These are phyloP conservation scores for Monilinia fructigena DNA, from an alignment of 2,329 filamentous ascomycete genomes.

Conservation along the genomic window DNA sequence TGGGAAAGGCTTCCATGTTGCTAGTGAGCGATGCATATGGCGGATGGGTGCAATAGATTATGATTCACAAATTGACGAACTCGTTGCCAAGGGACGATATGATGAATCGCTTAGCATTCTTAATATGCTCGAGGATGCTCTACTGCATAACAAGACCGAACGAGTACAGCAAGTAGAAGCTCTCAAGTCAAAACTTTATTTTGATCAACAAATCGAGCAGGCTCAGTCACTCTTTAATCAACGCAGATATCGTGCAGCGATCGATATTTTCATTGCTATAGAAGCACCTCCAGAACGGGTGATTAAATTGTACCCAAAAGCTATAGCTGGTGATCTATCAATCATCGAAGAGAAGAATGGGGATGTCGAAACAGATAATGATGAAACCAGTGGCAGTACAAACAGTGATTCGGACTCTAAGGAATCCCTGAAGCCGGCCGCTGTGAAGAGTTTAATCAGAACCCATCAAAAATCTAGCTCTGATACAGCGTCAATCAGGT, in stretches of 20 bases:
- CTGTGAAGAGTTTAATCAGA: slow-evolving; percentile 44
- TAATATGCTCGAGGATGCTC: slow-evolving; percentile 85
- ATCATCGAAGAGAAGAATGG: slow-evolving; percentile 51
- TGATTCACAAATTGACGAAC: slow-evolving; percentile 80
- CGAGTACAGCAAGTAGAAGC: slow-evolving; percentile 85
- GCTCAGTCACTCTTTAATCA: slow-evolving; percentile 80
- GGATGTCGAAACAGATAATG: slow-evolving; percentile 45
- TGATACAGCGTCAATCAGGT: slow-evolving; percentile 57
- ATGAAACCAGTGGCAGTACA: slow-evolving; percentile 42
- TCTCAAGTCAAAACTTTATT: slow-evolving; percentile 82
- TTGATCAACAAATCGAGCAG: slow-evolving; percentile 70
- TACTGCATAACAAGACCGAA: slow-evolving; percentile 78
- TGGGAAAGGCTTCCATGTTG: slow-evolving; percentile 91
- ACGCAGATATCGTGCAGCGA: slow-evolving; percentile 77
- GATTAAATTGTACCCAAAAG: slow-evolving; percentile 76
- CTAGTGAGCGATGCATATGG: slow-evolving; percentile 90
- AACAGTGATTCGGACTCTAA: slow-evolving; percentile 44
- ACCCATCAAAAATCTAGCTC: slow-evolving; percentile 41
- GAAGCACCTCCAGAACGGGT: slow-evolving; percentile 87
- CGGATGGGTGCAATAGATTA: slow-evolving; percentile 94
- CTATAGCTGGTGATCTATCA: slow-evolving; percentile 80
- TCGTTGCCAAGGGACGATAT: slow-evolving; percentile 70
- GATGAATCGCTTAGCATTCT: slow-evolving; percentile 93
- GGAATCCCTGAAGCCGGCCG: slow-evolving; percentile 40
- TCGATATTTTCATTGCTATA: slow-evolving; percentile 84